Conservation (phyloP, 306 rosid genomes). For the Cucurbita ficifolia region DNA sequence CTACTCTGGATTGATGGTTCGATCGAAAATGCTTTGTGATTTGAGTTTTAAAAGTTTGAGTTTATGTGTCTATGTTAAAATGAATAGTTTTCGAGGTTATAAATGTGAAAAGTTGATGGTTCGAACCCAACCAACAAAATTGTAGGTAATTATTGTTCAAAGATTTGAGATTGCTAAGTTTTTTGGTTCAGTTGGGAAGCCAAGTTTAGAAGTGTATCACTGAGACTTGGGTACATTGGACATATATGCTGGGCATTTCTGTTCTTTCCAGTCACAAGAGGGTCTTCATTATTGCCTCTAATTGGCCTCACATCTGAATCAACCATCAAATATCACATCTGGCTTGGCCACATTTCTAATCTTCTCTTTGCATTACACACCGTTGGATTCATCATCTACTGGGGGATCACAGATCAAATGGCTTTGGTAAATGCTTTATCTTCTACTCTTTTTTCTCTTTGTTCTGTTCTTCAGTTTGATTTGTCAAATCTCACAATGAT, state of each 20-base stretch:
- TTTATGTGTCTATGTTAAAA: no score
- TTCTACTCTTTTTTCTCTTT: neutral
- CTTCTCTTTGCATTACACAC: slow-evolving; percentile 41
- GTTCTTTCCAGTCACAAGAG: slow-evolving; percentile 57
- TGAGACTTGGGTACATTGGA: slow-evolving; percentile 55
- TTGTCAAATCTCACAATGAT: neutral
- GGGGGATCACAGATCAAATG: slow-evolving; percentile 34
- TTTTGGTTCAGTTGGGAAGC: slow-evolving; percentile 40
- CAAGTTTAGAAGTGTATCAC: slow-evolving; percentile 49
- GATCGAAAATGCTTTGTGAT: no score
- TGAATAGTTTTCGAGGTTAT: no score
- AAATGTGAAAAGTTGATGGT: no score
- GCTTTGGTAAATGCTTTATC: neutral
- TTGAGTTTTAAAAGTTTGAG: no score
- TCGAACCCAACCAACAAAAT: no score
- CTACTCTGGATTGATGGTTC: no score
- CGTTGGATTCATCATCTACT: slow-evolving; percentile 40
- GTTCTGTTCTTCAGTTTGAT: neutral
- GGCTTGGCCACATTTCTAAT: slow-evolving; percentile 61
- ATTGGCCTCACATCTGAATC: slow-evolving; percentile 56
- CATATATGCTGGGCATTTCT: slow-evolving; percentile 64
- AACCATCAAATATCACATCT: slow-evolving; percentile 52
- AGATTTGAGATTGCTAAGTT: neutral
- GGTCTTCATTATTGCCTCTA: slow-evolving; percentile 47
- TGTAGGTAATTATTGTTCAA: neutral